Evolutionary conservation across 352 stramenopile species (phyloP), one percentile per base, ranked within the genome.

Genomic region (Lagenidium sp.): DNA sequence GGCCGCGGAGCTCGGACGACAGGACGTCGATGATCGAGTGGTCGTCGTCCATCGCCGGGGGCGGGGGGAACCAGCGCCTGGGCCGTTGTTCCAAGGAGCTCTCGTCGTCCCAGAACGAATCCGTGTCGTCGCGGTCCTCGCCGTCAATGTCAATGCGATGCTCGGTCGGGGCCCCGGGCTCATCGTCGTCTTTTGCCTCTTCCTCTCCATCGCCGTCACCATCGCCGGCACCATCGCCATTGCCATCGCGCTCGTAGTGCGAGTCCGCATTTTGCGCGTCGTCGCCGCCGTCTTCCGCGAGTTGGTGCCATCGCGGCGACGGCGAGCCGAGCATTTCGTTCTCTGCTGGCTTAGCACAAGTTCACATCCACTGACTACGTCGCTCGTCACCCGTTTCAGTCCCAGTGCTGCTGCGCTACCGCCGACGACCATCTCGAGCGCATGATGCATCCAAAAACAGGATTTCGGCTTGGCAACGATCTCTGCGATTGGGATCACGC

Each of bases 21-120:
- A 85, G 55, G 37, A 77, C 50, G 18, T 85, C 66, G 24, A 85
- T 73, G 21, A 84, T 39, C 16, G 68, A 77, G 28, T 64, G 55
- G 19, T 56, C 51, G 1, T 61, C 50, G 3, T 47, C 32, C 10
- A 19, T 45, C 8, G 21, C 6, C 36, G 12, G 11, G 20, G 15
- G 10, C 48, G 44, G 3, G 8, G 8, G 28, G 28, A n/a, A n/a
- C 28, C 8, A 32, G 8, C 28, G 28, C 15, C 28, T 32, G 28
- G 8, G 28, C 28, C 28, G 5, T 24, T 8, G 42, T 15, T 6
- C 32, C 41, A 1, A 44, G 40, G 0, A 53, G 48, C 11, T 43
- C 47, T 30, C n/a, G 31, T 56, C 48, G 38, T 76, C 54, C 71
- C 68, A 82, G 20, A 84, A 54, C 20, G 60, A 69, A 23, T 65